Evolutionary conservation across 495 filamentous ascomycete genomes (phyloP).

Genomic region (Rusavskia elegans): DNA sequence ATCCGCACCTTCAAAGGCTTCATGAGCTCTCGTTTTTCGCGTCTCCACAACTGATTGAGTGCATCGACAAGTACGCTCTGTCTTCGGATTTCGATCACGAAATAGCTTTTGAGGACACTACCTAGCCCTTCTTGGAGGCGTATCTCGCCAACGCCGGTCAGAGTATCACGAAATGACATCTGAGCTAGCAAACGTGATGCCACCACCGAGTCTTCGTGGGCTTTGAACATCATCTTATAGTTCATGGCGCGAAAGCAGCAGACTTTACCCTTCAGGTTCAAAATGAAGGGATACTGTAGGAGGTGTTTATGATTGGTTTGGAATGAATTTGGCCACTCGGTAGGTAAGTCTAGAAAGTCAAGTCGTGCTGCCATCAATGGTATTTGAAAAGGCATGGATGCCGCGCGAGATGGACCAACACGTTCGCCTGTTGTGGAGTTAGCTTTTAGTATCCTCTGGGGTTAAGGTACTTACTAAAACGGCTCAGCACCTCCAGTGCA

Average conservation of each 20-base stretch:
- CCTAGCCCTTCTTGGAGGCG: conserved; percentile 45
- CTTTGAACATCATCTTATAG: conserved; percentile 61
- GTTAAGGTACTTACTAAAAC: conserved; percentile 42
- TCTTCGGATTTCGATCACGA: conserved; percentile 62
- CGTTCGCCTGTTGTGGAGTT: no score
- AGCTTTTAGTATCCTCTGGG: no score
- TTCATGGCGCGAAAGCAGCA: conserved; percentile 85
- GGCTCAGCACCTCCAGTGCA: conserved; percentile 55
- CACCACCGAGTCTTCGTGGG: conserved; percentile 53
- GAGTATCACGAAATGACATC: conserved; percentile 28
- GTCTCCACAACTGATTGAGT: conserved; percentile 74
- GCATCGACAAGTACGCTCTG: conserved; percentile 58
- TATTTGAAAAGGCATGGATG: conserved; percentile 45
- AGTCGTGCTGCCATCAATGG: conserved; percentile 62
- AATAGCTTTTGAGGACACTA: conserved; percentile 49
- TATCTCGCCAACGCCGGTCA: conserved; percentile 25
- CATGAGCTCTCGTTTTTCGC: conserved; percentile 66
- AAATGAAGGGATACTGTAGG: conserved; percentile 68
- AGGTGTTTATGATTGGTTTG: conserved; percentile 52
- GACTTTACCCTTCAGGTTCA: conserved; percentile 53
- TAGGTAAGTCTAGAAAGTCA: conserved; percentile 59
- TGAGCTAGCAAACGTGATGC: conserved; percentile 43
- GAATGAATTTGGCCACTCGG: conserved; percentile 44
- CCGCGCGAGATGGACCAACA: not conserved
- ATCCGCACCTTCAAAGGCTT: conserved; percentile 78